A percentile compares a stretch with the other conserved stretches of the same genome.
Evolutionary conservation across 2,329 filamentous ascomycete species (phyloP).

Genomic region (Colletotrichum lindemuthianum): DNA sequence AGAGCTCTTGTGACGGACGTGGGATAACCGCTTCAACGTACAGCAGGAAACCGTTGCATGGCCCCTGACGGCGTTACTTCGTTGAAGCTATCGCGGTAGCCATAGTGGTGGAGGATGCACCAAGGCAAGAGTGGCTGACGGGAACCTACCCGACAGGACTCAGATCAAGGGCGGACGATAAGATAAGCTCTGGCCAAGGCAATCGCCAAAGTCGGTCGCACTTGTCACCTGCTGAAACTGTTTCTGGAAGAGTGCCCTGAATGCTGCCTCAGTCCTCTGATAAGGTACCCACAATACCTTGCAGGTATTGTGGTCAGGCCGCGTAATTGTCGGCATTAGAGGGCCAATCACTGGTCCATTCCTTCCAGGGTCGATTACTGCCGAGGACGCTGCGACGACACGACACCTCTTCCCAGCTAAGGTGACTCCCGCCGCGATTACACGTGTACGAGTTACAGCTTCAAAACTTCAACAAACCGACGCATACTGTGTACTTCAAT

Average conservation of each 20-base stretch:
- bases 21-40: too few relatives aligned
- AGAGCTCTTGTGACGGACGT: too few relatives aligned
- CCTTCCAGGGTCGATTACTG: neutral
- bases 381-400: too few relatives aligned
- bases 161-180: neutral
- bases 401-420: too few relatives aligned
- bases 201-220: neutral
- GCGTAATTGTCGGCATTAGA: neutral
- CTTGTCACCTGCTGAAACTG: constrained; percentile 9
- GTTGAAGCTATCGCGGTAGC: too few relatives aligned
- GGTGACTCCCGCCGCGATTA: too few relatives aligned
- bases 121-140: neutral
- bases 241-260: constrained; percentile 4
- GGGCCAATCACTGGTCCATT: neutral
- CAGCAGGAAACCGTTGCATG: too few relatives aligned
- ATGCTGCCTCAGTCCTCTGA: neutral
- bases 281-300: too few relatives aligned
- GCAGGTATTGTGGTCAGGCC: neutral
- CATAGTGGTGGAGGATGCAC: neutral
- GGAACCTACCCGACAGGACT: neutral
- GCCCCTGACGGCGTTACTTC: too few relatives aligned
- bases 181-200: constrained; percentile 17
- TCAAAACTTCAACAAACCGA: too few relatives aligned
- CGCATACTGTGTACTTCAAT: too few relatives aligned
- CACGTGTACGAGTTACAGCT: too few relatives aligned